A percentile compares a stretch with the other conserved stretches of the same genome.
phyloP scores from a whole-genome alignment of 202 grass and related monocot species.

The Miscanthus sacchariflorus region DNA sequence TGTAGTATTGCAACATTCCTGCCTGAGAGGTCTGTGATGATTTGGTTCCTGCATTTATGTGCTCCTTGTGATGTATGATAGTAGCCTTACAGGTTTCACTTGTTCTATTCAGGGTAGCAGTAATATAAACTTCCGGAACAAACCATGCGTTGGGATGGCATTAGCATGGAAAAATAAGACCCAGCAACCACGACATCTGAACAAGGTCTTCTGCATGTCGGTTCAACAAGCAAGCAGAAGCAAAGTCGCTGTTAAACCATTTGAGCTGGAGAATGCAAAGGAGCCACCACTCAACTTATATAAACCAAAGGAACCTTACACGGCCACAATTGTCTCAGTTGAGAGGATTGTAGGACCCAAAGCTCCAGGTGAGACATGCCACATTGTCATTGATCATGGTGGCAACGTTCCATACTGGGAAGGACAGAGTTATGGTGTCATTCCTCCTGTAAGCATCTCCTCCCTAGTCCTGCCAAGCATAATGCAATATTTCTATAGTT shows the following conservation, averaged over 20 bases:
- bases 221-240: slow-evolving; percentile 67
- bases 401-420: slow-evolving; percentile 95
- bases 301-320: slow-evolving; percentile 84
- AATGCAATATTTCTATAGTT: not conserved
- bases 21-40: not conserved
- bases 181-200: slow-evolving; percentile 42
- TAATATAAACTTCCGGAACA: slow-evolving; percentile 56
- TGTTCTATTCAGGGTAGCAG: slow-evolving; percentile 57
- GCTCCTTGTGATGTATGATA: not conserved
- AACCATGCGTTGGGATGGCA: slow-evolving; percentile 39
- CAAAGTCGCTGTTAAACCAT: slow-evolving; percentile 68
- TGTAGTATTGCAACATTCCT: not conserved
- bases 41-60: not conserved
- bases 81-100: slow-evolving; percentile 22
- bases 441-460: slow-evolving; percentile 76
- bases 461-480: slow-evolving; percentile 23
- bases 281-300: slow-evolving; percentile 83
- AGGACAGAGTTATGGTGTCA: slow-evolving; percentile 91
- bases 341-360: slow-evolving; percentile 89
- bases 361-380: slow-evolving; percentile 92
- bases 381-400: slow-evolving; percentile 91
- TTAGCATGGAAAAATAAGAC: slow-evolving; percentile 55
- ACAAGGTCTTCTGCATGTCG: slow-evolving; percentile 67
- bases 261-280: slow-evolving; percentile 74
- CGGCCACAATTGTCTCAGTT: slow-evolving; percentile 73